Percentiles rank a stretch among this genome's conserved stretches.
Conservation (phyloP, 1,284 basidiomycete species). For the Xerocomus amazonicus region DNA sequence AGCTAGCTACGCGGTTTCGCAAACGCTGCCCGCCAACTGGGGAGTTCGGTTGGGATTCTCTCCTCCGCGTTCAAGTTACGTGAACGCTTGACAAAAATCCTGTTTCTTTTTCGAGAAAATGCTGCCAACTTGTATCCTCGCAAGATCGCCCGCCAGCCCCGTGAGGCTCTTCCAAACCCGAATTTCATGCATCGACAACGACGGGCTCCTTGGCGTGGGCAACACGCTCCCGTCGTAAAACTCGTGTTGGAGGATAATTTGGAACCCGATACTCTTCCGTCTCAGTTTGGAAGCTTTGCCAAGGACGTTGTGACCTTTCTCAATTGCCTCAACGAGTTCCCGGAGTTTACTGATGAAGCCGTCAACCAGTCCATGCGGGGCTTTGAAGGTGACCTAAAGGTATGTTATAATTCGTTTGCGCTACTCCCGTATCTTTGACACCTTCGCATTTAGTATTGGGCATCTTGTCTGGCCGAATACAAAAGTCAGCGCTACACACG, state of each 20-base stretch:
- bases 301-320: conserved; percentile 49
- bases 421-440: conserved; percentile 13
- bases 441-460: conserved; percentile 31
- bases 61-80: conserved; percentile 35
- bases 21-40: conserved; percentile 35
- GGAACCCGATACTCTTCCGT: conserved; percentile 31
- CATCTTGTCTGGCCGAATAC: conserved; percentile 33
- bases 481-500: conserved; percentile 27
- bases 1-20: conserved; percentile 33
- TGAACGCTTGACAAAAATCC: conserved; percentile 34
- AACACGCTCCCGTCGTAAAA: conserved; percentile 29
- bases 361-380: conserved; percentile 50
- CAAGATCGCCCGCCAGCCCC: conserved; percentile 31
- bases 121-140: conserved; percentile 33
- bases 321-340: conserved; percentile 53
- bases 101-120: conserved; percentile 36
- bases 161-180: conserved; percentile 34
- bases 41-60: conserved; percentile 35
- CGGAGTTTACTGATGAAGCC: conserved; percentile 54
- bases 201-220: conserved; percentile 31
- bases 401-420: conserved; percentile 16
- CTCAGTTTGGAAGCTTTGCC: conserved; percentile 44
- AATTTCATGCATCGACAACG: conserved; percentile 36
- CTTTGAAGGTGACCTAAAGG: conserved; percentile 52
- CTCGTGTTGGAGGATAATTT: conserved; percentile 31